Evolutionary conservation across 164 flowering plant genomes (phyloP).

Genomic region (Berberis vulgaris): DNA sequence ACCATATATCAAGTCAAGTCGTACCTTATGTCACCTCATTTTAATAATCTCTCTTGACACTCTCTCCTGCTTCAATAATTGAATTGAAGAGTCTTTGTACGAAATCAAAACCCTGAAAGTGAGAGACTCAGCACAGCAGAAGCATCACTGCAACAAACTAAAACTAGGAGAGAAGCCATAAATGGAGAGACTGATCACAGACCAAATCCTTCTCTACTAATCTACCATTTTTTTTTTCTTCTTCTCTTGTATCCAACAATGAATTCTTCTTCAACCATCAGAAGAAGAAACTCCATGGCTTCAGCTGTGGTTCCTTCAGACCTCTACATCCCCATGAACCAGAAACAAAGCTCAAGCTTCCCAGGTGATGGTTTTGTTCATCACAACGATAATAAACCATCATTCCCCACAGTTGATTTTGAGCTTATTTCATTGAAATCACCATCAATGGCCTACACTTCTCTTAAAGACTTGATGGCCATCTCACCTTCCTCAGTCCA

Average conservation of each 20-base stretch:
- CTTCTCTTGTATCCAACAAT: neutral
- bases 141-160: too few relatives aligned
- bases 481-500: slow-evolving; percentile 30
- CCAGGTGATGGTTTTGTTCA: neutral
- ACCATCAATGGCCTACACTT: slow-evolving; percentile 32
- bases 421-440: slow-evolving; percentile 28
- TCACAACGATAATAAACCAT: slow-evolving; percentile 7
- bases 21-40: too few relatives aligned
- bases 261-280: neutral
- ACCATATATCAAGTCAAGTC: too few relatives aligned
- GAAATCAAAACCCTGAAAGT: too few relatives aligned
- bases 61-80: too few relatives aligned
- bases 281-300: slow-evolving; percentile 15
- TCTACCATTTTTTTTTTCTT: neutral
- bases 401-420: slow-evolving; percentile 22
- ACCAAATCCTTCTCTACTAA: too few relatives aligned
- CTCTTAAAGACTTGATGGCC: slow-evolving; percentile 30
- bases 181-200: too few relatives aligned
- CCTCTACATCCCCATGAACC: slow-evolving; percentile 9
- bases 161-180: too few relatives aligned
- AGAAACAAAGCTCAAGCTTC: slow-evolving; percentile 9
- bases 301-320: slow-evolving; percentile 9
- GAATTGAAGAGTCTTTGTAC: too few relatives aligned
- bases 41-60: too few relatives aligned
- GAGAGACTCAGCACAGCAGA: too few relatives aligned